These are phyloP conservation scores for Paraglomus brasilianum DNA, from an alignment of 192 early-diverging fungal species.

Conservation along the genomic window DNA sequence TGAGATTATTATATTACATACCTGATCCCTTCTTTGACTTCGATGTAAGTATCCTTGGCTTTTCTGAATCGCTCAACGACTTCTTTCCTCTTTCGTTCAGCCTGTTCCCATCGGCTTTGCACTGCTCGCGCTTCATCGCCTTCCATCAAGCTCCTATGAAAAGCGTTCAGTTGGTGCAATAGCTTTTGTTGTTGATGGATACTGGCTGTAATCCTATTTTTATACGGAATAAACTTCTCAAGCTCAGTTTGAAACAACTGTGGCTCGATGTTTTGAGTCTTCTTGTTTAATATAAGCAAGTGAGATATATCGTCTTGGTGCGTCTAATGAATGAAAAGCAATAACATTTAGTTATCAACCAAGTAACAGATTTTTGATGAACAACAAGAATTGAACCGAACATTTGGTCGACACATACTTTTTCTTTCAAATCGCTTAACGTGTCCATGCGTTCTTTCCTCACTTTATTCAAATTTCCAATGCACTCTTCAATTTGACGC, in stretches of 20 bases:
- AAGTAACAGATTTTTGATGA: background rate
- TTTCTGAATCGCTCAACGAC: slow-evolving; percentile 68
- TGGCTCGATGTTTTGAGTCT: slow-evolving; percentile 72
- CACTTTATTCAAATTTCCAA: slow-evolving; percentile 61
- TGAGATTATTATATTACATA: slow-evolving; percentile 14
- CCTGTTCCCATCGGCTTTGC: slow-evolving; percentile 65
- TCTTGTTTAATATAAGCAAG: slow-evolving; percentile 71
- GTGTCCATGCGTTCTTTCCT: slow-evolving; percentile 70
- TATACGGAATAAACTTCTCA: slow-evolving; percentile 83
- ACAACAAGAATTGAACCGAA: background rate
- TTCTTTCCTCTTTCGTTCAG: slow-evolving; percentile 60
- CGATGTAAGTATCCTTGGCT: slow-evolving; percentile 63
- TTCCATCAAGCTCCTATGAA: slow-evolving; percentile 76
- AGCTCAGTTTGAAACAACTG: slow-evolving; percentile 90
- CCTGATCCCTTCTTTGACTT: slow-evolving; percentile 56
- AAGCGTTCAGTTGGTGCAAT: slow-evolving; percentile 70
- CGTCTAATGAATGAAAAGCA: slow-evolving; percentile 37
- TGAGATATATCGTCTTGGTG: slow-evolving; percentile 90
- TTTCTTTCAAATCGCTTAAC: slow-evolving; percentile 73
- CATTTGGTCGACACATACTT: slow-evolving; percentile 42
- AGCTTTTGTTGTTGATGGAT: slow-evolving; percentile 72
- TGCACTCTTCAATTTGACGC: slow-evolving; percentile 60
- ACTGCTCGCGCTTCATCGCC: slow-evolving; percentile 65
- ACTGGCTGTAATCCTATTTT: slow-evolving; percentile 70
- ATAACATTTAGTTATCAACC: no score